phyloP scores from a whole-genome alignment of 2,329 filamentous ascomycete species.

The Fusarium albosuccineum region DNA sequence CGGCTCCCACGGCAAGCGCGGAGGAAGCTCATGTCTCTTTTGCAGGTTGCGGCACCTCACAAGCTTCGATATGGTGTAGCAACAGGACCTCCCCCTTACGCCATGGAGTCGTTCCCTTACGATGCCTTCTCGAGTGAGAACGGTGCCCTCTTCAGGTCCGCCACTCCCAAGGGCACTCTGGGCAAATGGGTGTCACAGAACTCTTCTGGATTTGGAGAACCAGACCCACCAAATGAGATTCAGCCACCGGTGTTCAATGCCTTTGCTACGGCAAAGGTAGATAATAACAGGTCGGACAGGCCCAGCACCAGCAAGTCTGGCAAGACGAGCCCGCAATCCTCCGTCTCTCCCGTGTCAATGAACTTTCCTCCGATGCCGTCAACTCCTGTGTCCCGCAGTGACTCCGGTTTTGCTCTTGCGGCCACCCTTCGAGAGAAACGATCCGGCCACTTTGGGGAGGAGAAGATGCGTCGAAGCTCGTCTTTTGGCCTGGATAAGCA shows the following conservation, averaged over 20 bases:
- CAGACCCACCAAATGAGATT: slow-evolving; percentile 63
- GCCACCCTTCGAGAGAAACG: slow-evolving; percentile 92
- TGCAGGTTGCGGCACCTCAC: slow-evolving; percentile 92
- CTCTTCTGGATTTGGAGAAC: slow-evolving; percentile 86
- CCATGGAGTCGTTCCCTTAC: slow-evolving; percentile 91
- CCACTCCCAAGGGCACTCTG: slow-evolving; percentile 77
- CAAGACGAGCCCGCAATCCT: slow-evolving; percentile 72
- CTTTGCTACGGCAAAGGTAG: slow-evolving; percentile 82
- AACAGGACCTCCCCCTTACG: slow-evolving; percentile 91
- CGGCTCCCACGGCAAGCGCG: slow-evolving; percentile 89
- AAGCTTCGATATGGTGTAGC: slow-evolving; percentile 88
- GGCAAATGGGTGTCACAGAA: slow-evolving; percentile 91
- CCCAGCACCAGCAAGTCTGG: slow-evolving; percentile 80
- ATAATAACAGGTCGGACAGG: slow-evolving; percentile 76
- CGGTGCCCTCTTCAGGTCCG: slow-evolving; percentile 80
- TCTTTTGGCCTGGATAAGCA: slow-evolving; percentile 86
- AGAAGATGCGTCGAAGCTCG: slow-evolving; percentile 87
- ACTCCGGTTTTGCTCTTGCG: slow-evolving; percentile 90
- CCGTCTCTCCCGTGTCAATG: slow-evolving; percentile 81
- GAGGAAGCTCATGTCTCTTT: slow-evolving; percentile 86
- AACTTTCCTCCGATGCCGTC: slow-evolving; percentile 81
- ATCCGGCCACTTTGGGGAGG: slow-evolving; percentile 89
- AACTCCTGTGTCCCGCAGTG: slow-evolving; percentile 87
- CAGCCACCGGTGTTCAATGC: slow-evolving; percentile 88
- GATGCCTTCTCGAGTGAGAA: slow-evolving; percentile 93